Base-by-base conservation (phyloP, 2,329 filamentous ascomycete genomes). In the Curvularia verruculosa region DNA sequence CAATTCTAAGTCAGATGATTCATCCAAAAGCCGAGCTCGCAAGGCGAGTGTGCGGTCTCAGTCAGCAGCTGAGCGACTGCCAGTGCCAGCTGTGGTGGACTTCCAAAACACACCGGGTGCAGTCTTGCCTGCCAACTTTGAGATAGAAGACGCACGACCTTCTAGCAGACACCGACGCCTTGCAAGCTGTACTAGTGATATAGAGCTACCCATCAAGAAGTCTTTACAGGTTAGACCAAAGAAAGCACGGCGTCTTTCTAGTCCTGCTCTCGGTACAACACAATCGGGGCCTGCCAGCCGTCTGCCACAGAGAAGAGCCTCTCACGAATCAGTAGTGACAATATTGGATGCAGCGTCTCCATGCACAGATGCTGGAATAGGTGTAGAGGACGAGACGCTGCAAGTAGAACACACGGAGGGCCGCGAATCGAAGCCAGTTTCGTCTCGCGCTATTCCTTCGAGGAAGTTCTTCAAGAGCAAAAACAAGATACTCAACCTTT, bases 91-190 rank as follows among this genome's bases (percentile, higher is more conserved):
- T 18, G 61, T 75, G 2, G 78, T 82, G 21, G 78, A 81, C 59
- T 82, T 82, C 52, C 80, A 82, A 61, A 81, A 72, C 43, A 75
- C 79, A 9, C 80, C 80, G 3, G 74, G 78, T 41, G 78, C 79
- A 5, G 82, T 82, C 54, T 63, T 83, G 9, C 80, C 80, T 0
- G 76, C 78, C 19, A 80, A 82, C 52, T 82, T 83, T 56, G 80
- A 81, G 39, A 58, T 82, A 5, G 61, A 71, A 40, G 69, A 73
- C 36, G 60, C 51, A 0, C 56, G 69, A 18, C 63, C 68, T 5
- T 58, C 59, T 9, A 66, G 67, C 37, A 69, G 74, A 9, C 68
- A 67, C 5, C 65, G 69, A 29, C 63, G 72, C 18, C 57, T 75
- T 8, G 69, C 65, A 9, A 70, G 70, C 43, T 67, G 68, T 26